phyloP scores from a whole-genome alignment of 139 green algal species.

The Gonium pectorale region DNA sequence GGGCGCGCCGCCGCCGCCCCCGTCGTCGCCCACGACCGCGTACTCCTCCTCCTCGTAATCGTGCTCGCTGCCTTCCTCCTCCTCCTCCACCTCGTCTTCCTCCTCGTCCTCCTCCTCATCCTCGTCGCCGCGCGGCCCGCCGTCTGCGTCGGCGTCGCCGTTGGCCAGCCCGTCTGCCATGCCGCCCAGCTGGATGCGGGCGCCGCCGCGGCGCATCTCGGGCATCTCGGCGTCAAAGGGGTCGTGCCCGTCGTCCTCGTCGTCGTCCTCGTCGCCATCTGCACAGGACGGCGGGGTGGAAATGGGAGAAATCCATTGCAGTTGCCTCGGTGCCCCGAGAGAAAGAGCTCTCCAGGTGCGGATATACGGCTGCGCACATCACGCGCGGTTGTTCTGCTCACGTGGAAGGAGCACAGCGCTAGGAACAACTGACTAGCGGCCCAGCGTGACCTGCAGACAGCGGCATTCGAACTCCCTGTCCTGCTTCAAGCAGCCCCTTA shows the following conservation, averaged over 20 bases:
- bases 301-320: neutral
- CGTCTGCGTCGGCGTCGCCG: constrained; percentile 29
- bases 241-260: constrained; percentile 14
- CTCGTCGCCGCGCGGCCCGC: neutral
- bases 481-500: too few species aligned
- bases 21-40: constrained; percentile 32
- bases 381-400: neutral
- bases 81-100: constrained; percentile 52
- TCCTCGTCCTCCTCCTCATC: constrained; percentile 39
- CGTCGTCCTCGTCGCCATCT: neutral
- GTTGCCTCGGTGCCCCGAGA: neutral
- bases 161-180: constrained; percentile 16
- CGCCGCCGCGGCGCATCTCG: neutral
- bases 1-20: neutral
- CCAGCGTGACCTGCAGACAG: neutral
- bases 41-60: constrained; percentile 58
- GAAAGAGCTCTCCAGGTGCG: neutral
- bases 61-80: constrained; percentile 53
- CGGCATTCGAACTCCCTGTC: too few species aligned
- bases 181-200: too few species aligned
- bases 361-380: neutral
- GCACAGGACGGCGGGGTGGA: neutral
- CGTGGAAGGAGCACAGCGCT: neutral
- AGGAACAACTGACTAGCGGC: neutral
- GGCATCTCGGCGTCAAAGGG: constrained; percentile 22